Percentiles rank a stretch among this genome's conserved stretches.
These are phyloP conservation scores for Pseudocercospora crystallina DNA, from an alignment of 2,329 filamentous ascomycete genomes.

Conservation along the genomic window DNA sequence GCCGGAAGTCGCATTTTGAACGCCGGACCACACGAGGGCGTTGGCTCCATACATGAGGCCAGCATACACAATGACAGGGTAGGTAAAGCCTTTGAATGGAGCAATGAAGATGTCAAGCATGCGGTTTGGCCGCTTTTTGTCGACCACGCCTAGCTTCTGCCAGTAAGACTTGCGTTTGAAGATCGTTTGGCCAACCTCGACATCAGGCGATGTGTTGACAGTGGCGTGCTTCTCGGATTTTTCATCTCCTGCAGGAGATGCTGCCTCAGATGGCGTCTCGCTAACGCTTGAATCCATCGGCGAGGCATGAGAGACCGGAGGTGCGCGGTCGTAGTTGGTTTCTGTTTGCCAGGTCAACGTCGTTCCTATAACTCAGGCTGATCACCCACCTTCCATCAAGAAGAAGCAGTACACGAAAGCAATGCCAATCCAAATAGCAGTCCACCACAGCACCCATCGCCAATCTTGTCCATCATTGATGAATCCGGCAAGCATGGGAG, in stretches of 20 bases:
- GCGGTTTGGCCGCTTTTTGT: conserved; percentile 45
- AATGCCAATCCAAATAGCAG: conserved; percentile 53
- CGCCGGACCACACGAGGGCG: conserved; percentile 27
- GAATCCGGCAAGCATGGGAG: conserved; percentile 51
- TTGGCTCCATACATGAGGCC: conserved; percentile 30
- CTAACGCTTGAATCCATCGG: background rate
- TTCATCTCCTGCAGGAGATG: background rate
- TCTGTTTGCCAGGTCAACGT: conserved; percentile 35
- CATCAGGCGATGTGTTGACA: conserved; percentile 5
- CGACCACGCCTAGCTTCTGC: conserved; percentile 41
- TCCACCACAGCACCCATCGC: conserved; percentile 53
- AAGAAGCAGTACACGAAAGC: conserved; percentile 57
- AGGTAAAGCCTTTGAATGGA: conserved; percentile 28
- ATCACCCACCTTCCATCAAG: conserved; percentile 49
- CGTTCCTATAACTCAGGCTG: too few species aligned
- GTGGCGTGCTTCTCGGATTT: conserved; percentile 1
- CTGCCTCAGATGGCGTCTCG: background rate
- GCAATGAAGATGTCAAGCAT: conserved; percentile 40
- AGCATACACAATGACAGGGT: conserved; percentile 26
- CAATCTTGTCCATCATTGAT: conserved; percentile 51
- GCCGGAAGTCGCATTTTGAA: conserved; percentile 29
- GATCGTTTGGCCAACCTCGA: conserved; percentile 32
- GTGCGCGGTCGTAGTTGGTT: conserved; percentile 50
- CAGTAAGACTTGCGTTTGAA: conserved; percentile 43
- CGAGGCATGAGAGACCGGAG: background rate